A percentile compares a stretch with the other conserved stretches of the same genome.
Conservation (phyloP, 257 asterid genomes). For the Solanum lycopersicoides region DNA sequence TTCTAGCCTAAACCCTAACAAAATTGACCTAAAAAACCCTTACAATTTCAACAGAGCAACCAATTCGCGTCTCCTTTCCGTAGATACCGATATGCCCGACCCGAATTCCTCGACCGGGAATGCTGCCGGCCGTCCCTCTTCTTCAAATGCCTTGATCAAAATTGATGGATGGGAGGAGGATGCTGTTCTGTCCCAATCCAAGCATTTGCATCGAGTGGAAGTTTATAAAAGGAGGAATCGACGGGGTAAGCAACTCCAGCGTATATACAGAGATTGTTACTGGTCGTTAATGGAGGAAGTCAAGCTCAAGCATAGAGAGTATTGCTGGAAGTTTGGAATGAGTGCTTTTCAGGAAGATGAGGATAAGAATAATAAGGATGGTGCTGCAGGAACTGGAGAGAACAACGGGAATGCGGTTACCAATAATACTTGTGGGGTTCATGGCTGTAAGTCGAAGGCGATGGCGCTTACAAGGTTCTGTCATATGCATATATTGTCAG, state of each 20-base stretch:
- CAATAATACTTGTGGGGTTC: constrained; percentile 28
- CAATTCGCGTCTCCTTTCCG: neutral
- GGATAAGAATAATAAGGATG: constrained; percentile 26
- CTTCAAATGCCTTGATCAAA: constrained; percentile 12
- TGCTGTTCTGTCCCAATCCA: constrained; percentile 34
- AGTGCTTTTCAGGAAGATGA: constrained; percentile 63
- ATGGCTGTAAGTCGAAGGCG: constrained; percentile 44
- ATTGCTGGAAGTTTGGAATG: constrained; percentile 66
- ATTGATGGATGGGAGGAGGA: constrained; percentile 59
- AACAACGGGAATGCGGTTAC: neutral
- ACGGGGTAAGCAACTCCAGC: constrained; percentile 43
- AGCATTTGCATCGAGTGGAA: constrained; percentile 49
- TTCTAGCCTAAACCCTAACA: neutral
- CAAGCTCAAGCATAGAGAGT: constrained; percentile 44
- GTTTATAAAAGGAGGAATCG: constrained; percentile 56
- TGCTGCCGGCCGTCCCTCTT: constrained; percentile 18
- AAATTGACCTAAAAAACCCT: neutral
- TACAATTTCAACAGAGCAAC: neutral
- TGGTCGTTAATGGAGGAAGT: constrained; percentile 89
- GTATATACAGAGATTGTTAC: constrained; percentile 62
- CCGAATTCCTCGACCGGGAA: neutral
- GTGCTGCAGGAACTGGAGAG: constrained; percentile 7
- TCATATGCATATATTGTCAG: constrained; percentile 68
- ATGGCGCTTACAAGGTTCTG: constrained; percentile 55
- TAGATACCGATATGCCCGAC: constrained; percentile 13